A percentile compares a stretch with the other conserved stretches of the same genome.
These are phyloP conservation scores for Anisodus tanguticus DNA, from an alignment of 257 asterid genomes.

Conservation along the genomic window DNA sequence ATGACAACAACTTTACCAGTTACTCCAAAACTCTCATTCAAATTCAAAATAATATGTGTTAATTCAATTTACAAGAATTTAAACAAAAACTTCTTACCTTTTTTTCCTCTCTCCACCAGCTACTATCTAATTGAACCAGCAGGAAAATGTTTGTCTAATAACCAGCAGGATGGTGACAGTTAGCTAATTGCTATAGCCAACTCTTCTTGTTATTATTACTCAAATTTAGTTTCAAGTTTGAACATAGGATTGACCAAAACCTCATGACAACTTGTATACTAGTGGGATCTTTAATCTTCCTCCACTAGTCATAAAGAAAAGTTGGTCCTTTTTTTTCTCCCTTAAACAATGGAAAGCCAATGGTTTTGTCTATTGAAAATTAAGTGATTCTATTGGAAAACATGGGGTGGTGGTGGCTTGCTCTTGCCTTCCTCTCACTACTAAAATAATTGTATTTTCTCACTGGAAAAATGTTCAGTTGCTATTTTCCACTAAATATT, in stretches of 20 bases:
- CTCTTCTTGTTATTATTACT: background rate
- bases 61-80: background rate
- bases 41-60: background rate
- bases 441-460: too few species aligned
- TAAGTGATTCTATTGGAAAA: slow-evolving; percentile 35
- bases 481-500: too few species aligned
- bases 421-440: slow-evolving; percentile 39
- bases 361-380: slow-evolving; percentile 33
- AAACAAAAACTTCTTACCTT: background rate
- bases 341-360: slow-evolving; percentile 42
- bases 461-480: too few species aligned
- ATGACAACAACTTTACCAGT: too few species aligned
- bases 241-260: slow-evolving; percentile 22
- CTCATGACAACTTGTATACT: background rate
- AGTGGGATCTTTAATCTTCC: slow-evolving; percentile 53
- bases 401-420: slow-evolving; percentile 42
- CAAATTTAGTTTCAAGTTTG: background rate
- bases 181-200: background rate
- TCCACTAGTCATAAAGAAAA: slow-evolving; percentile 49
- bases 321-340: slow-evolving; percentile 22
- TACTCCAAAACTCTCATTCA: too few species aligned
- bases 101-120: background rate
- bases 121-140: too few species aligned
- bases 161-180: background rate
- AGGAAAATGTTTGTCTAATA: too few species aligned